Evolutionary conservation across 2,329 filamentous ascomycete species (phyloP).

Genomic region (Cadophora gregata): DNA sequence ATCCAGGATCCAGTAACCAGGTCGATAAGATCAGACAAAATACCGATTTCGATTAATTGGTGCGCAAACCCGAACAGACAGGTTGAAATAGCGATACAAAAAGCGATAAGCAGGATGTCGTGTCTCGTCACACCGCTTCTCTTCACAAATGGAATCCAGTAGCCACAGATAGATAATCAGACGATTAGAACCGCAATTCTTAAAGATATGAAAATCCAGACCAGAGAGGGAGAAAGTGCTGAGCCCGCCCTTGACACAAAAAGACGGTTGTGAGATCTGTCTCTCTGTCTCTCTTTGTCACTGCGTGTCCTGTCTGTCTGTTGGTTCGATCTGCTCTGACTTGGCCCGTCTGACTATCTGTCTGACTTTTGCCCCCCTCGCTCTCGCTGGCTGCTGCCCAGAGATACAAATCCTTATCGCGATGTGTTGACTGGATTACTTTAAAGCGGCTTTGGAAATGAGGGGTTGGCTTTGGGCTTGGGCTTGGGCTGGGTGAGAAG

Average conservation of each 20-base stretch:
- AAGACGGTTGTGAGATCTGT: constrained; percentile 4
- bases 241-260: too few relatives aligned
- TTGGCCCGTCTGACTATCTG: too few relatives aligned
- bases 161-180: not conserved
- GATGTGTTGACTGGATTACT: not conserved
- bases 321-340: not conserved
- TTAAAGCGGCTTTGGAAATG: constrained; percentile 14
- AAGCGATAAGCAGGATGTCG: constrained; percentile 12
- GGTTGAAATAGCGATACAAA: not conserved
- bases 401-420: not conserved
- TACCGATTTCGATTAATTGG: not conserved
- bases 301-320: too few relatives aligned
- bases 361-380: not conserved
- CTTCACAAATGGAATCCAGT: not conserved
- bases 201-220: too few relatives aligned
- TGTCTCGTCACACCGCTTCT: constrained; percentile 20
- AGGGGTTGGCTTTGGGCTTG: constrained; percentile 1
- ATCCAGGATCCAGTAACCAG: not conserved
- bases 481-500: not conserved
- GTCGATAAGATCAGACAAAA: not conserved
- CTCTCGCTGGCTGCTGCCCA: not conserved
- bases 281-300: too few relatives aligned
- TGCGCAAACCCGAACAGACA: not conserved
- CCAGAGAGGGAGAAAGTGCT: not conserved
- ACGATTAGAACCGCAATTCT: not conserved